Conservation (phyloP, 495 filamentous ascomycete genomes). For the Hypoxylon intermedium region DNA sequence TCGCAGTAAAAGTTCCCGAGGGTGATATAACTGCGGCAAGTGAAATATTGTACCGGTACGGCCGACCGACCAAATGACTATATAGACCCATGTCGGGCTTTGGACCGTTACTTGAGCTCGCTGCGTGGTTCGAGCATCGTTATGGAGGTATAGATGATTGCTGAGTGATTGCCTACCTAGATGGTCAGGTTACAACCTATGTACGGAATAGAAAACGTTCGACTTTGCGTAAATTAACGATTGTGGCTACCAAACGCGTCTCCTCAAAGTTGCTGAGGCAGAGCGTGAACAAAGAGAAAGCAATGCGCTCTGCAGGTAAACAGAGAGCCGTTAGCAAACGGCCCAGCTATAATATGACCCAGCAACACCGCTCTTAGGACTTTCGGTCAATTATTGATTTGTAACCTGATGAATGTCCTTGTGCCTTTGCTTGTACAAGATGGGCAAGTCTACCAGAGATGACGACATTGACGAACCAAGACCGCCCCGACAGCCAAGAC, state of each 20-base stretch:
- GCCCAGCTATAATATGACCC: conserved; percentile 1
- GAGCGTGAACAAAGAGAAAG: conserved; percentile 6
- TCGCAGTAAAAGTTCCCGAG: too few relatives aligned
- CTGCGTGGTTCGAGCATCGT: too few relatives aligned
- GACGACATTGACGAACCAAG: not conserved
- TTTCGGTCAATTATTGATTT: not conserved
- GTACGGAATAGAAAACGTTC: not conserved
- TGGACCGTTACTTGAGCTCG: too few relatives aligned
- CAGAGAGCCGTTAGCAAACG: conserved; percentile 4
- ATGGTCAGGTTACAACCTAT: too few relatives aligned
- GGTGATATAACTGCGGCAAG: not conserved
- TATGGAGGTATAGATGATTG: too few relatives aligned
- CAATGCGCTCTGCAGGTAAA: conserved; percentile 3
- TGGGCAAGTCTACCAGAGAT: conserved; percentile 1
- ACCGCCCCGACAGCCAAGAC: not conserved
- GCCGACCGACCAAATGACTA: not conserved
- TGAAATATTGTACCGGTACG: not conserved
- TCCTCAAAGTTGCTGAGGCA: not conserved
- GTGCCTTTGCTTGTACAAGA: not conserved
- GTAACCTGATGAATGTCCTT: not conserved
- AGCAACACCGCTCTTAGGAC: not conserved
- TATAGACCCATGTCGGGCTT: not conserved
- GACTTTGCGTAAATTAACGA: not conserved
- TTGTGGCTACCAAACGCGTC: conserved; percentile 8
- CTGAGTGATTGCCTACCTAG: too few relatives aligned